Base-by-base conservation (phyloP, 1,284 basidiomycete genomes). In the Moniliella sp. region DNA sequence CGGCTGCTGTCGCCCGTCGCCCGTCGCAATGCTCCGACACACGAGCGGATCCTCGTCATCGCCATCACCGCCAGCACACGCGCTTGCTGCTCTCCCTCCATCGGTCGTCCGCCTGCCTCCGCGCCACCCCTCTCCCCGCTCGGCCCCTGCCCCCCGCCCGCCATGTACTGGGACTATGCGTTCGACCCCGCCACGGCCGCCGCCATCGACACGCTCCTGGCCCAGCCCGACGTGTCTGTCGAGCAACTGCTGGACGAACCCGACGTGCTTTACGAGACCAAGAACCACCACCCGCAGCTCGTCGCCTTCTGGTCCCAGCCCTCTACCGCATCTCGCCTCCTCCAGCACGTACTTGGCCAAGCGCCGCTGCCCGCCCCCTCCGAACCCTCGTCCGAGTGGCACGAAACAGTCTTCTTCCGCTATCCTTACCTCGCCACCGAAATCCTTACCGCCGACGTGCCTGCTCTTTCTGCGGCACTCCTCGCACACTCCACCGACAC, bases 371-470 rank as follows among this genome's bases (percentile, higher is more conserved):
- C n/a, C n/a, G 78, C 77, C 40, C 70, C 67, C 3, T 43, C 43
- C 7, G 51, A 48, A 23, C 46, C 44, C 25, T 45, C 49, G 4
- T 50, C 45, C 43, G 54, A 53, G 36, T 51, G 59, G 28, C 52
- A 58, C 30, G 48, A 57, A 35, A 46, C 46, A 15, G 57, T 58
- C 43, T n/a, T n/a, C n/a, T n/a, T n/a, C n/a, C n/a, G n/a, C n/a
- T 94, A 86, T 61, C 84, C 88, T 0, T 81, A 82, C 54, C 73
- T 91, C 18, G 78, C 83, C 11, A 84, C 86, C 11, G 91, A 99
- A 62, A 83, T 97, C 17, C 70, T 99, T 19, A 86, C 83, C 62
- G 79, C 78, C 63, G 86, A 93, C 51, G 75, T 91, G 61, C 91
- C 83, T 76, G 78, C 77, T 13, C 79, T 97, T 46, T 75, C 83